A percentile compares a stretch with the other conserved stretches of the same genome.
phyloP scores from a whole-genome alignment of 108 stramenopile species.

The Nitzschia sp. region DNA sequence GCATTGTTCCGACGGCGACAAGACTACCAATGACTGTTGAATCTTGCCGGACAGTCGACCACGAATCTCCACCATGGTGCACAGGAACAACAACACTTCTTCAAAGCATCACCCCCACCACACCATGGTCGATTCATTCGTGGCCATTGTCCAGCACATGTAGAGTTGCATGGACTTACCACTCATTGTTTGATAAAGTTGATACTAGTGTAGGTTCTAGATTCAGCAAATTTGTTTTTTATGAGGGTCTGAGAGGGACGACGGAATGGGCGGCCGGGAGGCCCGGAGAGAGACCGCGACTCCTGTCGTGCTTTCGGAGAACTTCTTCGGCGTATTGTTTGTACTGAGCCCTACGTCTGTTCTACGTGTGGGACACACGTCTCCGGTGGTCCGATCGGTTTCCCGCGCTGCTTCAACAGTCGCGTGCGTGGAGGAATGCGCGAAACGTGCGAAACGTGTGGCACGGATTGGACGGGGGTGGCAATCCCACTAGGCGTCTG shows the following conservation, averaged over 20 bases:
- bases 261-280: background rate
- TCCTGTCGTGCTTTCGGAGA: constrained; percentile 3
- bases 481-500: too few species aligned
- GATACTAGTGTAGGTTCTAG: too few species aligned
- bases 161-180: constrained; percentile 13
- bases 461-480: too few species aligned
- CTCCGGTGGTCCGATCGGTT: too few species aligned
- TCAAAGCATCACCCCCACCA: background rate
- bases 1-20: background rate
- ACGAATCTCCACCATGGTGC: background rate
- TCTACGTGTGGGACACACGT: too few species aligned
- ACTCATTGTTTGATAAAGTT: constrained; percentile 7
- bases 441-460: too few species aligned
- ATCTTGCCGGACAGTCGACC: background rate
- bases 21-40: too few species aligned
- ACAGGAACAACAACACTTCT: background rate
- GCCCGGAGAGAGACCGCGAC: background rate
- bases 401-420: too few species aligned
- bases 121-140: background rate
- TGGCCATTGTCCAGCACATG: background rate
- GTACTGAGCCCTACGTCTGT: too few species aligned
- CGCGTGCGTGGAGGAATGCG: too few species aligned
- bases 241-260: background rate
- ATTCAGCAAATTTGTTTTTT: background rate
- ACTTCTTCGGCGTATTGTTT: background rate